Percentiles rank a stretch among this genome's conserved stretches.
Evolutionary conservation across 495 filamentous ascomycete genomes (phyloP).

Genomic region (Neurospora discreta): DNA sequence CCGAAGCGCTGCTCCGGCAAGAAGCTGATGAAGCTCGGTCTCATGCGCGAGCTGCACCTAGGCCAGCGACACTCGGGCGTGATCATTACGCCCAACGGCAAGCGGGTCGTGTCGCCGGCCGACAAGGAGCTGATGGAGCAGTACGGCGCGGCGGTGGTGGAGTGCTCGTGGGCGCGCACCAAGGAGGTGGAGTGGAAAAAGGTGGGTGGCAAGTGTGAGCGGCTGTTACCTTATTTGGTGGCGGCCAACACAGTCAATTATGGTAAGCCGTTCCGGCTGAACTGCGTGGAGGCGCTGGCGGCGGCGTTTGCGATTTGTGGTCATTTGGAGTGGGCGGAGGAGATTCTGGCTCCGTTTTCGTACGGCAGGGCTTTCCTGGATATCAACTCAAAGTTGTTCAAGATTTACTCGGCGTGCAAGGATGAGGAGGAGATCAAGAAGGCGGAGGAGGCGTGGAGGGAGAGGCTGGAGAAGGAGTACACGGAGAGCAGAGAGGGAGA

Average conservation of each 20-base stretch:
- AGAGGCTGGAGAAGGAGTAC: conserved; percentile 82
- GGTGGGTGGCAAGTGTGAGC: conserved; percentile 91
- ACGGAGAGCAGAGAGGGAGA: conserved; percentile 61
- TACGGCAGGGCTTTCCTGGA: conserved; percentile 81
- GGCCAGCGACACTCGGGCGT: conserved; percentile 86
- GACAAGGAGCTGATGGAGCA: conserved; percentile 72
- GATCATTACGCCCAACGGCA: conserved; percentile 89
- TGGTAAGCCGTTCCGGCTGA: conserved; percentile 84
- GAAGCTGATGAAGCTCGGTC: conserved; percentile 74
- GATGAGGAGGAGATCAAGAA: conserved; percentile 82
- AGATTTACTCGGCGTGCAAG: conserved; percentile 71
- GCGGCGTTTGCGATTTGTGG: conserved; percentile 90
- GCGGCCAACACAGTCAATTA: conserved; percentile 97
- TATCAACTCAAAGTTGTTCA: conserved; percentile 74
- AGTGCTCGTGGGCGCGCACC: conserved; percentile 91
- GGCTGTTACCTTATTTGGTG: conserved; percentile 87
- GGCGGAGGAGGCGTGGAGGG: conserved; percentile 77
- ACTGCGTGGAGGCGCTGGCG: conserved; percentile 90
- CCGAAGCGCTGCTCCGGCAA: conserved; percentile 96
- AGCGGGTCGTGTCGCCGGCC: conserved; percentile 66
- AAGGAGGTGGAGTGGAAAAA: conserved; percentile 82
- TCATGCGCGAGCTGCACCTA: conserved; percentile 87
- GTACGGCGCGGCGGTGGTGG: conserved; percentile 89
- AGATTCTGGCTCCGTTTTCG: conserved; percentile 70
- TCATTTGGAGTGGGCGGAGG: conserved; percentile 77